Conservation (phyloP, 768 basidiomycete genomes). For the Dioszegia aurantiaca region DNA sequence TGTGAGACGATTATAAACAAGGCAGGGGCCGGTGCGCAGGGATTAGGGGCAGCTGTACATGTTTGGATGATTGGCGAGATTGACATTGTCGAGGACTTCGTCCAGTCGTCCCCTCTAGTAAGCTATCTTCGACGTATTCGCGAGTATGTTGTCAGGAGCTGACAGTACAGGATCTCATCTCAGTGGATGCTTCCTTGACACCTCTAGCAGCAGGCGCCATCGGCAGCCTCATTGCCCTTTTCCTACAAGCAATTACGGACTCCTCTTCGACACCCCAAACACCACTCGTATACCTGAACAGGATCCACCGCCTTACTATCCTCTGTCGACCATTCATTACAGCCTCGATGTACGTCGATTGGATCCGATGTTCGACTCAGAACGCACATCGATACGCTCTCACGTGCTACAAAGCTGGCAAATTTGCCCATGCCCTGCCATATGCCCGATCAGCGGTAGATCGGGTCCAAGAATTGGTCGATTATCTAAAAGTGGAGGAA, state of each 20-base stretch:
- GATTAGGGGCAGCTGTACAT: not conserved
- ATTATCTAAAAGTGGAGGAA: not conserved
- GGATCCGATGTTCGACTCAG: conserved; percentile 42
- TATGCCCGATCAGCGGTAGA: conserved; percentile 1
- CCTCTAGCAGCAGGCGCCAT: conserved; percentile 16
- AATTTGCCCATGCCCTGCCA: conserved; percentile 45
- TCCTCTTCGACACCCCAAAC: not conserved
- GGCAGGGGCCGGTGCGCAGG: not conserved
- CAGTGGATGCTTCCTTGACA: not conserved
- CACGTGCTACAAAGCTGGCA: conserved; percentile 61
- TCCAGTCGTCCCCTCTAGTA: conserved; percentile 13
- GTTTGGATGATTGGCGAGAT: conserved; percentile 5
- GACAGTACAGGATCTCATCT: conserved; percentile 5
- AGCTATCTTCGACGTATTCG: not conserved
- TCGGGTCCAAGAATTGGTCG: not conserved
- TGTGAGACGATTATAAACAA: conserved; percentile 14
- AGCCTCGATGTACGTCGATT: conserved; percentile 33
- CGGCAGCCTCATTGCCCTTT: conserved; percentile 15
- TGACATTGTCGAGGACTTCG: conserved; percentile 17
- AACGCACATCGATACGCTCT: conserved; percentile 48
- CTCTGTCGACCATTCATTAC: conserved; percentile 7
- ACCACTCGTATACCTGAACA: conserved; percentile 12
- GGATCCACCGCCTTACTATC: not conserved
- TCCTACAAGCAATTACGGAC: conserved; percentile 1
- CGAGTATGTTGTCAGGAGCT: conserved; percentile 4